phyloP scores from a whole-genome alignment of 345 rosid species.

The Moricandia moricandioides region DNA sequence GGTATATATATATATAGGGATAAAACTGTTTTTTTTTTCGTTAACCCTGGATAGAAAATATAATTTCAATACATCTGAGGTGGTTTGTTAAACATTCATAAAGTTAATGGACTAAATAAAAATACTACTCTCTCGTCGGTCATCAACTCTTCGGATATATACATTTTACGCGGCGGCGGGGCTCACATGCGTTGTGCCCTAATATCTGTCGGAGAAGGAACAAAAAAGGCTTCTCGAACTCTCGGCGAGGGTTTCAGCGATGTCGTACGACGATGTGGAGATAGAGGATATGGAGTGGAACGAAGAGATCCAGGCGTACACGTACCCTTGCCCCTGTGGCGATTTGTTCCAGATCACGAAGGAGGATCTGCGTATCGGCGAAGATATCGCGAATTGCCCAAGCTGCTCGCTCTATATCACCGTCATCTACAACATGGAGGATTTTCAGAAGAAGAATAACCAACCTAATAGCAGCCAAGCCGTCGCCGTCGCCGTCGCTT shows the following conservation, averaged over 20 bases:
- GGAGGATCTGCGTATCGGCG: constrained; percentile 80
- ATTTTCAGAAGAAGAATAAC: constrained; percentile 50
- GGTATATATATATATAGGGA: too few species aligned
- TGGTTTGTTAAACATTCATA: not conserved
- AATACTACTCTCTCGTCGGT: not conserved
- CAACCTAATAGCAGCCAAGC: constrained; percentile 47
- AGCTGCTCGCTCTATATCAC: constrained; percentile 93
- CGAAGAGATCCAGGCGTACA: constrained; percentile 69
- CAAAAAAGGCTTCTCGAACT: not conserved
- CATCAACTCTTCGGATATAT: not conserved
- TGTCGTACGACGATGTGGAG: constrained; percentile 99
- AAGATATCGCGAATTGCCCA: constrained; percentile 85
- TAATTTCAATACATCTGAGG: not conserved
- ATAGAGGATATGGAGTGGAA: constrained; percentile 98
- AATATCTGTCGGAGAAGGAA: constrained; percentile 20
- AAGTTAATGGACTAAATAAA: not conserved
- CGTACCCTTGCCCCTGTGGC: constrained; percentile 95
- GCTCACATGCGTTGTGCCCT: constrained; percentile 11
- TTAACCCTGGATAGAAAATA: not conserved
- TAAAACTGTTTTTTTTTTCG: too few species aligned
- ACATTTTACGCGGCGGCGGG: constrained; percentile 15
- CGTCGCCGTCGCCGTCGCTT: constrained; percentile 67
- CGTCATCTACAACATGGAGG: constrained; percentile 80
- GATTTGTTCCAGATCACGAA: constrained; percentile 87
- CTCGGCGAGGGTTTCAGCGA: constrained; percentile 23